Conservation (phyloP, 2,329 filamentous ascomycete species). For the Calonectria pteridis region DNA sequence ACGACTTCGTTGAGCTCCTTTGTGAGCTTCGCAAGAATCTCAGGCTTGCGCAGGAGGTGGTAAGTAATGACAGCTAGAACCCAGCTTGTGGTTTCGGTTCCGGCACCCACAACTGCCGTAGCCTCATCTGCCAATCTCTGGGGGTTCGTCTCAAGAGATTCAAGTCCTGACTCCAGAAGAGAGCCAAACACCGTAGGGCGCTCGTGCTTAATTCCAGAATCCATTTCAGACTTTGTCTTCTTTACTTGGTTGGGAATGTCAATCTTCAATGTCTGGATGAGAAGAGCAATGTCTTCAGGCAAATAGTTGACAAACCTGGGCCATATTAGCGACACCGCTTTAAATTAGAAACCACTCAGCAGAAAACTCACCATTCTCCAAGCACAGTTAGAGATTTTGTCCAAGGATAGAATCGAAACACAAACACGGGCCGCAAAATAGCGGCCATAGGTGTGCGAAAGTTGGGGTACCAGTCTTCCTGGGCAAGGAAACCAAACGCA, state of each 20-base stretch:
- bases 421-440: conserved; percentile 1
- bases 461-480: conserved; percentile 13
- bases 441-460: conserved; percentile 1
- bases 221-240: neutral
- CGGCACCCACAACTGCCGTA: conserved; percentile 8
- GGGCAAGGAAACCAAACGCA: conserved; percentile 6
- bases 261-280: conserved; percentile 9
- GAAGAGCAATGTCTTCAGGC: neutral
- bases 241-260: conserved; percentile 13
- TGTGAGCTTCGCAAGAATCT: neutral
- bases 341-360: fast-evolving
- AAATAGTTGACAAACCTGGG: conserved; percentile 7
- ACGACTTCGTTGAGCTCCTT: neutral
- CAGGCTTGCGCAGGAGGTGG: neutral
- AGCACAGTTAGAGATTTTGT: conserved; percentile 13
- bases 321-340: neutral
- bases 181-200: conserved; percentile 10
- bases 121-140: conserved; percentile 4
- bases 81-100: conserved; percentile 10
- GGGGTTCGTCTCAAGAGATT: neutral
- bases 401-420: conserved; percentile 10
- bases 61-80: conserved; percentile 6
- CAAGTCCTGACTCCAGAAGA: conserved; percentile 5
- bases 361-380: conserved; percentile 2
- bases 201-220: conserved; percentile 5